Percentiles rank a stretch among this genome's conserved stretches.
These are phyloP conservation scores for Bocquillonia castaneifolia DNA, from an alignment of 441 rosid genomes.

Conservation along the genomic window DNA sequence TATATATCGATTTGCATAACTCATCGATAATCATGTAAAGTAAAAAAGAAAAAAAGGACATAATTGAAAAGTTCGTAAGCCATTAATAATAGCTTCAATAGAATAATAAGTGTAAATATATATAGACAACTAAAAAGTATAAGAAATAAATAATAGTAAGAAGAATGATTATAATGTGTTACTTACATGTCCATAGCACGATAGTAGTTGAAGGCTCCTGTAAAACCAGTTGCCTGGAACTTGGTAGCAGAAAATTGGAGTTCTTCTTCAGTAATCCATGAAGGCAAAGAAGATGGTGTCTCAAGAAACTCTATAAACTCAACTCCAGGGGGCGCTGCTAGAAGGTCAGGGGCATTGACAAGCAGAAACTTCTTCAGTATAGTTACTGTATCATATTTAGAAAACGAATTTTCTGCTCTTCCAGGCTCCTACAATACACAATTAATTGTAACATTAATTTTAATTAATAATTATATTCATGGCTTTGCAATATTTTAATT, in stretches of 20 bases:
- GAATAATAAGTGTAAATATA: too few relatives aligned
- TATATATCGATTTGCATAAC: too few relatives aligned
- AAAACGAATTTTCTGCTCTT: slow-evolving; percentile 29
- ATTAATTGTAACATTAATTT: neutral
- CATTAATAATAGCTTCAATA: too few relatives aligned
- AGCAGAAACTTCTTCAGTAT: slow-evolving; percentile 27
- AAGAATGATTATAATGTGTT: neutral
- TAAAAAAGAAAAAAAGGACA: too few relatives aligned
- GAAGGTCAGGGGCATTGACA: slow-evolving; percentile 25
- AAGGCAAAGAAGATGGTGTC: slow-evolving; percentile 27
- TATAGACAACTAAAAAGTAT: too few relatives aligned
- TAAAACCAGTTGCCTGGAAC: slow-evolving; percentile 30
- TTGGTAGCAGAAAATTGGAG: slow-evolving; percentile 23
- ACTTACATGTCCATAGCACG: slow-evolving; percentile 26
- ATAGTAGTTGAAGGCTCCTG: slow-evolving; percentile 30
- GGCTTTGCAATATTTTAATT: too few relatives aligned
- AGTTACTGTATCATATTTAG: slow-evolving; percentile 25
- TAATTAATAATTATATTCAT: too few relatives aligned
- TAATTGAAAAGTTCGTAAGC: too few relatives aligned
- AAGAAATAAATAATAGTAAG: too few relatives aligned
- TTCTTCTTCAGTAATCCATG: slow-evolving; percentile 28
- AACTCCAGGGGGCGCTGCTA: slow-evolving; percentile 25
- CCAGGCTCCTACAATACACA: slow-evolving; percentile 19
- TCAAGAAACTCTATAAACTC: slow-evolving; percentile 34
- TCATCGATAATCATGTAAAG: too few relatives aligned